Base-by-base conservation (phyloP, 2,329 filamentous ascomycete genomes). In the Emmonsiellopsis sp. region DNA sequence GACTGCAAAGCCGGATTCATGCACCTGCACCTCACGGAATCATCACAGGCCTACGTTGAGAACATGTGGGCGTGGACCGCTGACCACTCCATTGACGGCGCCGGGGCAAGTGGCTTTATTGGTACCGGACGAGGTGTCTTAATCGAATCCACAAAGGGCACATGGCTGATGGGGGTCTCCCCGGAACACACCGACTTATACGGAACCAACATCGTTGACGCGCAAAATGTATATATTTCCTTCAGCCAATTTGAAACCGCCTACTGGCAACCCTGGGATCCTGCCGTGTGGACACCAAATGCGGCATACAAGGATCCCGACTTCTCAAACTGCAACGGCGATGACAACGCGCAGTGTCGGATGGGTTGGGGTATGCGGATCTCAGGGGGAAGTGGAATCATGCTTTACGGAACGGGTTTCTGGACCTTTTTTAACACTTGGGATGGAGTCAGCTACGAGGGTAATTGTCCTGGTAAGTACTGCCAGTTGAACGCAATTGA, bases 41-140 rank as follows among this genome's bases (percentile, higher is more conserved):
- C 69, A 40, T 76, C 76, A 21, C 85, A 82, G 40, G 81, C 82
- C 46, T 95, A 95, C 72, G 74, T 95, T 43, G 91, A 96, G 75
- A 95, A 95, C 73, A 83, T 78, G 46, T 95, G 88, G 88, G 85
- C 88, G 69, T 95, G 90, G 89, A 85, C 89, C 46, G 83, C 90
- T 2, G 90, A 95, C 68, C 90, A 95, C 75, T 87, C 94, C 66
- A 84, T 95, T 27, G 90, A 95, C 67, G 78, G 83, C 10, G 59
- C 70, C 8, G 84, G 86, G 63, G 81, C 87, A 68, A 81, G 73
- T 56, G 81, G 84, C 64, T 81, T 83, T 61, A 83, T 95, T 64
- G 95, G 86, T 80, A 94, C 88, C 67, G 89, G 89, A 47, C 87
- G 90, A 57, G 91, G 89, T 62, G 80, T 95, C 59, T 78, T 86